Evolutionary conservation across 495 filamentous ascomycete genomes (phyloP), one percentile per base, ranked within the genome.

Genomic region (Entonaema liquescens): DNA sequence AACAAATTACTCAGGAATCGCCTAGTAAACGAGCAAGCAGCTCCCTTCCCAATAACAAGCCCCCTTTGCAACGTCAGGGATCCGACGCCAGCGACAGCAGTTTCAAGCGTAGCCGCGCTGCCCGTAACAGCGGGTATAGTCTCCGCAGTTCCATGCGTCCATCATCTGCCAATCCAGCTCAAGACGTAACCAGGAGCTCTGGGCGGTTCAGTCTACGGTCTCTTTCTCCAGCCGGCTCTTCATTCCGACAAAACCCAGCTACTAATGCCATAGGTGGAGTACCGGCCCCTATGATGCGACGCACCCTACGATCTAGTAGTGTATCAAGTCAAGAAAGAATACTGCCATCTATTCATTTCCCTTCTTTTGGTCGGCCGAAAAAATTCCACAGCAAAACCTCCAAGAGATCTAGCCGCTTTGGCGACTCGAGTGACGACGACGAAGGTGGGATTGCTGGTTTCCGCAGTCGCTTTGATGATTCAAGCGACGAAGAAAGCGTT

Each of bases 381-480:
- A 53, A 40, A 57, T 17, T 15, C 70, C 13, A 9, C 31, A 40
- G 28, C 68, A 5, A 72, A 68, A 19, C 57, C 36, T 23, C 73
- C 19, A 76, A 68, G 61, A 74, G 23, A 58, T 33, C 68, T 9
- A 85, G 82, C 61, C 83, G 88, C 0, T 91, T 92, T 68, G 87
- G 75, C 0, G 88, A 93, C 70, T 94, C 92, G 0, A 93, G 92
- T 68, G 91, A 91, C 28, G 92, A 94, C 17, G 90, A 89, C 19
- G 86, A 86, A 2, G 82, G 74, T 0, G 23, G 21, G n/a, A 70
- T 62, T 13, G 53, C 78, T 17, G 71, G 80, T 1, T 92, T 91
- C 73, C 83, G 80, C 36, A 94, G 91, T 74, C 89, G 92, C 2
- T 93, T 93, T 73, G 89, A 87, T n/a, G 91, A 94, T 65, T 94